These are phyloP conservation scores for Serendipita sp. DNA, from an alignment of 1,284 basidiomycete genomes.

Conservation along the genomic window DNA sequence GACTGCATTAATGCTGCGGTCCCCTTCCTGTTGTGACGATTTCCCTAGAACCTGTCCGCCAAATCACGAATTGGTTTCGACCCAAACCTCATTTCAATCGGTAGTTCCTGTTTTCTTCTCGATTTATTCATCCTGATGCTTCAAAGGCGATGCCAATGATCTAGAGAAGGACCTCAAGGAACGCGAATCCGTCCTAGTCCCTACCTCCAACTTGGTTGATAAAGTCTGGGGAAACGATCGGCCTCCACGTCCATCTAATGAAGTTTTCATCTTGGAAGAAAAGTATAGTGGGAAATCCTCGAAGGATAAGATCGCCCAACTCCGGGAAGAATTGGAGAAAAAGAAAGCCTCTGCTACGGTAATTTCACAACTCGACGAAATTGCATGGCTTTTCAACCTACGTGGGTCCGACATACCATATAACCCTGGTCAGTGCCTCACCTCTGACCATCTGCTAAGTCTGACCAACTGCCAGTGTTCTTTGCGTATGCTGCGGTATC, in stretches of 20 bases:
- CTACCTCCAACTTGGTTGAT: conserved; percentile 70
- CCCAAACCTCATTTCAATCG: conserved; percentile 56
- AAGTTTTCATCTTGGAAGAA: conserved; percentile 56
- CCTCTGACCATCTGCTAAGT: background rate
- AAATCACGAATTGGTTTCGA: conserved; percentile 68
- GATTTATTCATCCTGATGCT: background rate
- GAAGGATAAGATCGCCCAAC: conserved; percentile 47
- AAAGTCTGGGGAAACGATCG: conserved; percentile 59
- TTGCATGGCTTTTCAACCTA: conserved; percentile 90
- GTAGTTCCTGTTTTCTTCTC: conserved; percentile 24
- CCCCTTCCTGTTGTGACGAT: background rate
- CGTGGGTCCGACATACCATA: conserved; percentile 86
- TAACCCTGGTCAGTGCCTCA: conserved; percentile 51
- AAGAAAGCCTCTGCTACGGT: conserved; percentile 56
- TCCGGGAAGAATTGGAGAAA: conserved; percentile 53
- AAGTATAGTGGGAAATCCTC: conserved; percentile 58
- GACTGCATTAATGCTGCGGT: background rate
- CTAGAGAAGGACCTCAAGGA: conserved; percentile 39
- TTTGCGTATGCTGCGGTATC: conserved; percentile 84
- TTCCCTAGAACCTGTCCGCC: conserved; percentile 33
- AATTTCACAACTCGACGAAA: conserved; percentile 74
- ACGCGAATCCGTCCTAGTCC: conserved; percentile 45
- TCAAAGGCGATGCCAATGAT: conserved; percentile 43
- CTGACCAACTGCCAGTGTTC: conserved; percentile 49
- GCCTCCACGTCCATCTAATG: conserved; percentile 56